These are phyloP conservation scores for Marchantia paleacea DNA, from an alignment of 225 moss, liverwort and hornwort species.

Conservation along the genomic window DNA sequence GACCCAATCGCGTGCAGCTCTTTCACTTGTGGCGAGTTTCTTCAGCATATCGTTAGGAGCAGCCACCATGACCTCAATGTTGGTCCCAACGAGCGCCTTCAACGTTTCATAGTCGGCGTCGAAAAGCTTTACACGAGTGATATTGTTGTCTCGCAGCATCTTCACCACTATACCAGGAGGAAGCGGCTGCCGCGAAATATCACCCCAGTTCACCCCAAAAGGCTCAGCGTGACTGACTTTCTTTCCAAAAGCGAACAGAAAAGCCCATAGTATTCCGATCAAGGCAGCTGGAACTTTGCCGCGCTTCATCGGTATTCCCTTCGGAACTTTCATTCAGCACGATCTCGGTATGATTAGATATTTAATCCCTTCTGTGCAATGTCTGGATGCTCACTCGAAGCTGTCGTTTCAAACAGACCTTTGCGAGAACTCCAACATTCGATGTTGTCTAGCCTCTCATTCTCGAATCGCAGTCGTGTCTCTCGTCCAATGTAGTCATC, in stretches of 20 bases:
- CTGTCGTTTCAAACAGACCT: too few species aligned
- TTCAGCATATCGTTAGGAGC: conserved; percentile 74
- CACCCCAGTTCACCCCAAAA: conserved; percentile 90
- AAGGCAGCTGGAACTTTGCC: conserved; percentile 2
- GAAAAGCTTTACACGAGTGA: conserved; percentile 80
- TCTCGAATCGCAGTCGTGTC: too few species aligned
- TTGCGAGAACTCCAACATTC: too few species aligned
- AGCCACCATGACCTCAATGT: conserved; percentile 82
- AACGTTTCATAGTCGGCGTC: conserved; percentile 66
- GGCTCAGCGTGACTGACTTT: conserved; percentile 28
- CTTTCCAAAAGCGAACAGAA: conserved; percentile 11
- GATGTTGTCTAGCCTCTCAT: too few species aligned
- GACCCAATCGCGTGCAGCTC: conserved; percentile 68
- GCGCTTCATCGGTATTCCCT: background rate
- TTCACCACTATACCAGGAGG: conserved; percentile 59
- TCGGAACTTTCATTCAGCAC: background rate
- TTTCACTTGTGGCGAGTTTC: conserved; percentile 45
- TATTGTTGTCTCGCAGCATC: conserved; percentile 60
- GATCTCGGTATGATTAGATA: too few species aligned
- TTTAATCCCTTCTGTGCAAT: too few species aligned
- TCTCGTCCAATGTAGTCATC: too few species aligned
- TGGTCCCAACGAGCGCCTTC: conserved; percentile 58
- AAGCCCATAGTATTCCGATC: conserved; percentile 15
- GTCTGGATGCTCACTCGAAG: too few species aligned
- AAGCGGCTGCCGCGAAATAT: conserved; percentile 69